Percentiles rank a stretch among this genome's conserved stretches.
Evolutionary conservation across 169 alveolate genomes (phyloP).

Genomic region (Perkinsus olseni): DNA sequence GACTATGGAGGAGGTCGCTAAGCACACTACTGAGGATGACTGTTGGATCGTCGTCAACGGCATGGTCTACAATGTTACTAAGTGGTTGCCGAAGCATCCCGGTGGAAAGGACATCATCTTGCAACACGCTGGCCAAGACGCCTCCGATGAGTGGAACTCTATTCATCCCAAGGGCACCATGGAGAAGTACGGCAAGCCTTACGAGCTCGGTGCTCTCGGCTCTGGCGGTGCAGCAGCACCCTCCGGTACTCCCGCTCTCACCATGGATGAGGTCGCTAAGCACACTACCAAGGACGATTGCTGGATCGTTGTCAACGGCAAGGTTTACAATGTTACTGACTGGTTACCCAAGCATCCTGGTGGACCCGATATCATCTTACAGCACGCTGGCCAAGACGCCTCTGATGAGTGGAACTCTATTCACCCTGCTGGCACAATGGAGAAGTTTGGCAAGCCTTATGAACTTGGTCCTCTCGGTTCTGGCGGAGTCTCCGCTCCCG

Average conservation of each 20-base stretch:
- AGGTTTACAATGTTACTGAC: slow-evolving; percentile 54
- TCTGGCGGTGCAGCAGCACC: not conserved
- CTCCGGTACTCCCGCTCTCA: not conserved
- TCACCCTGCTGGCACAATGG: not conserved
- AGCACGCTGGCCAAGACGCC: not conserved
- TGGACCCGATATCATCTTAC: slow-evolving; percentile 22
- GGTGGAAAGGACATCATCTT: slow-evolving; percentile 38
- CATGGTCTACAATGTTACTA: slow-evolving; percentile 51
- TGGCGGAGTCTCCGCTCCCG: not conserved
- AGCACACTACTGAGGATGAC: slow-evolving; percentile 37
- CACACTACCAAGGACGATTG: slow-evolving; percentile 42
- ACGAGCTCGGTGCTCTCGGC: not conserved
- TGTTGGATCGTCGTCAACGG: slow-evolving; percentile 55
- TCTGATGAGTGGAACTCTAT: not conserved
- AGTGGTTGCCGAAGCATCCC: slow-evolving; percentile 48
- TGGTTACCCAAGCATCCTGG: slow-evolving; percentile 57
- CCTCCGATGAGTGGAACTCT: not conserved
- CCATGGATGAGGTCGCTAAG: slow-evolving; percentile 19
- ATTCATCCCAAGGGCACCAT: not conserved
- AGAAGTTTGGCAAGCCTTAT: not conserved
- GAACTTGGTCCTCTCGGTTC: not conserved
- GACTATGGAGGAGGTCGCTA: slow-evolving; percentile 5
- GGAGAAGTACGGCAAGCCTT: not conserved
- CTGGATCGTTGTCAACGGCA: slow-evolving; percentile 54
- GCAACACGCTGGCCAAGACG: slow-evolving; percentile 11